These are phyloP conservation scores for Ampelocalamus luodianensis DNA, from an alignment of 176 grass and related monocot genomes.

Conservation along the genomic window DNA sequence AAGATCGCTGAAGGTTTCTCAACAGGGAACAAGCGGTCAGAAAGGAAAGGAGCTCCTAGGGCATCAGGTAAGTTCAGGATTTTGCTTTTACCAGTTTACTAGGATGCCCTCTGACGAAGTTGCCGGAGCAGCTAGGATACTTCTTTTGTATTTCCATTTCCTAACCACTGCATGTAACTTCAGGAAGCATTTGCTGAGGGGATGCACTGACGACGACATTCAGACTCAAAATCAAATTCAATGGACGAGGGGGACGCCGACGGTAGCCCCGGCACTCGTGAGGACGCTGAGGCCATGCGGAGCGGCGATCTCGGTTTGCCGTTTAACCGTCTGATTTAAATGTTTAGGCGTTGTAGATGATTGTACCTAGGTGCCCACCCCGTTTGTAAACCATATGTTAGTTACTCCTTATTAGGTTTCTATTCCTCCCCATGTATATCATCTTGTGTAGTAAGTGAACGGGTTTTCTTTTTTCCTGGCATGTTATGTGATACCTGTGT, in stretches of 20 bases:
- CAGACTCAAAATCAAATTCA: background rate
- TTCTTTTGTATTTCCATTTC: background rate
- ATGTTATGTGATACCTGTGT: background rate
- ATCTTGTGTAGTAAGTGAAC: background rate
- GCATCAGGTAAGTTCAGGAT: conserved; percentile 57
- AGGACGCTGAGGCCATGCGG: background rate
- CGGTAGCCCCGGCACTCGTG: background rate
- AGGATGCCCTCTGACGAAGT: background rate
- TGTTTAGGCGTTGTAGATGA: conserved; percentile 39
- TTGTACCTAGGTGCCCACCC: conserved; percentile 30
- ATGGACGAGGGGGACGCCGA: background rate
- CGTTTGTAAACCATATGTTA: conserved; percentile 7
- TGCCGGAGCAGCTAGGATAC: background rate
- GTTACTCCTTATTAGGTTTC: background rate
- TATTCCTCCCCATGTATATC: conserved; percentile 11
- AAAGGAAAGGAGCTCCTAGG: conserved; percentile 46
- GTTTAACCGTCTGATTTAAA: background rate
- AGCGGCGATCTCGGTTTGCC: background rate
- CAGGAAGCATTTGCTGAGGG: conserved; percentile 53
- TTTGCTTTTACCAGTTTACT: background rate
- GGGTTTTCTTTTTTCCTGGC: background rate
- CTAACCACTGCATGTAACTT: conserved; percentile 22
- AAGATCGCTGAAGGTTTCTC: conserved; percentile 67
- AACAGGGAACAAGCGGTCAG: conserved; percentile 51
- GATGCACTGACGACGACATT: background rate